Evolutionary conservation across 2,329 filamentous ascomycete species (phyloP).

Genomic region (Fusarium miscanthi): DNA sequence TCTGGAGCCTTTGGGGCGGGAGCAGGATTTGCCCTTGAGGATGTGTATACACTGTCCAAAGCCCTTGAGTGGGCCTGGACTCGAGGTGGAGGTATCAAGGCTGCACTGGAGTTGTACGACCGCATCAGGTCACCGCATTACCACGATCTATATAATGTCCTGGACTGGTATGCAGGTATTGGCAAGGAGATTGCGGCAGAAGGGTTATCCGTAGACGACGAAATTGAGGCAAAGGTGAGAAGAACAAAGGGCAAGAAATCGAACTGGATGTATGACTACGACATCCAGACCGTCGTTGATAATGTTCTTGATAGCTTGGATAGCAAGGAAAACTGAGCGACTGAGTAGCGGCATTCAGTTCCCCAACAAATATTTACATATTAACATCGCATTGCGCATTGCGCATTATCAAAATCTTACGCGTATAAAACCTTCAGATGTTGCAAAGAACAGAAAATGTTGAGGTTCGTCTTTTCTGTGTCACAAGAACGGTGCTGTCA

Average conservation of each 20-base stretch:
- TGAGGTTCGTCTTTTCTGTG: neutral
- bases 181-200: conserved; percentile 29
- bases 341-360: neutral
- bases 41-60: conserved; percentile 42
- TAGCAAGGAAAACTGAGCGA: neutral
- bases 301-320: conserved; percentile 6
- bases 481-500: conserved; percentile 16
- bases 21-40: conserved; percentile 53
- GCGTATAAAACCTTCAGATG: too few relatives aligned
- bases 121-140: conserved; percentile 47
- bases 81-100: conserved; percentile 20
- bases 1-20: conserved; percentile 58
- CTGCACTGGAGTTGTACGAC: conserved; percentile 44
- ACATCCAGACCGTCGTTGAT: conserved; percentile 37
- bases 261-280: conserved; percentile 46
- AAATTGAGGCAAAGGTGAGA: conserved; percentile 41
- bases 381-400: neutral
- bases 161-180: conserved; percentile 40
- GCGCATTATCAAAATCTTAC: neutral
- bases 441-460: neutral
- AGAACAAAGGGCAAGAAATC: conserved; percentile 36
- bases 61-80: conserved; percentile 42
- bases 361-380: neutral
- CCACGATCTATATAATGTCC: conserved; percentile 39
- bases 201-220: conserved; percentile 33